phyloP scores from a whole-genome alignment of 192 early-diverging fungal genomes.

The Coemansia biformis region DNA sequence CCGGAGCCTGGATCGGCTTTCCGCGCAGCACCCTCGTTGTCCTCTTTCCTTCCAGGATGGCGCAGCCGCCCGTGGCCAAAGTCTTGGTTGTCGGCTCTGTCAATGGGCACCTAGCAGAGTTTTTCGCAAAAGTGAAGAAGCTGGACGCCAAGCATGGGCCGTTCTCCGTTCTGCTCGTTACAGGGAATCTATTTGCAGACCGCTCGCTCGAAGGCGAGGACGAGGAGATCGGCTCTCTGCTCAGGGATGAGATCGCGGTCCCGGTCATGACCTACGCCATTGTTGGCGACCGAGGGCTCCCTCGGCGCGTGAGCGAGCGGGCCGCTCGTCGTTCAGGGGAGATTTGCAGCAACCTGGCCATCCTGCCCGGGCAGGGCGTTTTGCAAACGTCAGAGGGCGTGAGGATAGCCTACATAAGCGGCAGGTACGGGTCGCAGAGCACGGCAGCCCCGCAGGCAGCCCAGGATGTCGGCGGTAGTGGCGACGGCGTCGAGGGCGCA shows the following conservation, averaged over 20 bases:
- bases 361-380: slow-evolving; percentile 56
- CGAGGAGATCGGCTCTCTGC: slow-evolving; percentile 50
- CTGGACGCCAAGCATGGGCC: slow-evolving; percentile 80
- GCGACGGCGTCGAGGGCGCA: no score
- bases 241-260: slow-evolving; percentile 56
- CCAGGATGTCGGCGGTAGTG: no score
- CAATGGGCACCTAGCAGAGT: slow-evolving; percentile 61
- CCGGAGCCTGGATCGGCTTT: no score
- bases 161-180: slow-evolving; percentile 75
- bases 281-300: slow-evolving; percentile 59
- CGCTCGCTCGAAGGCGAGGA: slow-evolving; percentile 33
- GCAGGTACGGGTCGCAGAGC: slow-evolving; percentile 15
- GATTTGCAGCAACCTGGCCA: slow-evolving; percentile 68
- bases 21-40: no score
- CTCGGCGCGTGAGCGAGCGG: slow-evolving; percentile 50
- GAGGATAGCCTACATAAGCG: slow-evolving; percentile 46
- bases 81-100: slow-evolving; percentile 68
- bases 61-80: slow-evolving; percentile 12
- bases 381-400: slow-evolving; percentile 47
- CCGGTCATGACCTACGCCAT: slow-evolving; percentile 74
- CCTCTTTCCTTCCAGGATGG: no score
- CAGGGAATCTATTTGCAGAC: slow-evolving; percentile 79
- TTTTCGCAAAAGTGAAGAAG: slow-evolving; percentile 67
- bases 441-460: neutral
- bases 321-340: slow-evolving; percentile 60